These are phyloP conservation scores for Aspergillus sp. DNA, from an alignment of 2,329 filamentous ascomycete genomes.

Conservation along the genomic window DNA sequence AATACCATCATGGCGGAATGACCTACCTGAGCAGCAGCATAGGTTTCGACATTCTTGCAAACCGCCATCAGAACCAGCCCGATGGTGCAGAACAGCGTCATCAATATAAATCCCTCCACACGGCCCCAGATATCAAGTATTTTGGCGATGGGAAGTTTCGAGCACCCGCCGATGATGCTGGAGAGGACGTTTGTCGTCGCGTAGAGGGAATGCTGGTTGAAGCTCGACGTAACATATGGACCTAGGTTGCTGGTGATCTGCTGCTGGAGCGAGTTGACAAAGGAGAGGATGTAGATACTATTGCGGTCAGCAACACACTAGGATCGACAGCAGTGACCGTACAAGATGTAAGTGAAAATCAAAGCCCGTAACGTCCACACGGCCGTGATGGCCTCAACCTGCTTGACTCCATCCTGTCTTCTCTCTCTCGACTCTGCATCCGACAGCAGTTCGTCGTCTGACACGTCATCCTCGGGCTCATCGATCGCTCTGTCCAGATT, in stretches of 20 bases:
- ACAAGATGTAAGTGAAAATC: conserved; percentile 35
- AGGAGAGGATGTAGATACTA: conserved; percentile 41
- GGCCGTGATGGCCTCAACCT: conserved; percentile 1
- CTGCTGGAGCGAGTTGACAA: conserved; percentile 39
- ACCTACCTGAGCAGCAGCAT: conserved; percentile 52
- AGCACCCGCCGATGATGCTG: conserved; percentile 51
- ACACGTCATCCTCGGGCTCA: not conserved
- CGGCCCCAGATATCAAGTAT: conserved; percentile 60
- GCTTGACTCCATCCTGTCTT: conserved; percentile 1
- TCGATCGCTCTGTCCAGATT: too few species aligned
- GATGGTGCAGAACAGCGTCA: conserved; percentile 42
- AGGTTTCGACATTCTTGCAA: conserved; percentile 57
- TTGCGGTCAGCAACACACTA: not conserved
- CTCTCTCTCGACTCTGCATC: not conserved
- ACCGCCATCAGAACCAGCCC: conserved; percentile 59
- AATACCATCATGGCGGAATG: not conserved
- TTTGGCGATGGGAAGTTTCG: conserved; percentile 58
- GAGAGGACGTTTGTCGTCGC: conserved; percentile 53
- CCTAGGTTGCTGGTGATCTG: conserved; percentile 37
- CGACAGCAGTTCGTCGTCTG: not conserved
- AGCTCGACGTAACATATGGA: conserved; percentile 50
- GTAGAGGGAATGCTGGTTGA: conserved; percentile 50
- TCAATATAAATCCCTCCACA: conserved; percentile 51
- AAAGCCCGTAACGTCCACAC: conserved; percentile 12
- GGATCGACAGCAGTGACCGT: conserved; percentile 9